A percentile compares a stretch with the other conserved stretches of the same genome.
These are phyloP conservation scores for Rubia yunnanensis DNA, from an alignment of 257 asterid species.

Conservation along the genomic window DNA sequence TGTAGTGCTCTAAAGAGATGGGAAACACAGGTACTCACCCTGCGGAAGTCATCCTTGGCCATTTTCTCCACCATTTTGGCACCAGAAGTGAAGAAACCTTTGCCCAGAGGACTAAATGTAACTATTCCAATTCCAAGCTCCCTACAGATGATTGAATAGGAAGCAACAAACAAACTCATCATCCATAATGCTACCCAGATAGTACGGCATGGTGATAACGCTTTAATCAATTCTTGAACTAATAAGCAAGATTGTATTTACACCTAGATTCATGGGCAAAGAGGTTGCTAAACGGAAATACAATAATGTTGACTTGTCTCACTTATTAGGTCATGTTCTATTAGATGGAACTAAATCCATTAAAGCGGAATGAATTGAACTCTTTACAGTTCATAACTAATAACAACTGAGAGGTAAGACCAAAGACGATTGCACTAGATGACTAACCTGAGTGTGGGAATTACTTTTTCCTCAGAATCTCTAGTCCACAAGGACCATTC, in stretches of 20 bases:
- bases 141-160: not conserved
- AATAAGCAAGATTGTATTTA: not conserved
- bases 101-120: slow-evolving; percentile 29
- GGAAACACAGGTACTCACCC: slow-evolving; percentile 12
- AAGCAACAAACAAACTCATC: not conserved
- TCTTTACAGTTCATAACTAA: not conserved
- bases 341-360: no score
- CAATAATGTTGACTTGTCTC: no score
- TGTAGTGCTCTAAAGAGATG: not conserved
- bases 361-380: not conserved
- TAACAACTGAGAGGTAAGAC: not conserved
- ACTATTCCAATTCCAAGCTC: slow-evolving; percentile 29
- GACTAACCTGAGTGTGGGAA: slow-evolving; percentile 28
- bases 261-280: not conserved
- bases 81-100: slow-evolving; percentile 28
- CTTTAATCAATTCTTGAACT: not conserved
- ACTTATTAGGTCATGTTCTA: no score
- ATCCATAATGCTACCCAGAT: not conserved
- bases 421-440: not conserved
- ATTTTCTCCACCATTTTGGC: slow-evolving; percentile 16
- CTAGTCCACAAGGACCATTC: slow-evolving; percentile 37
- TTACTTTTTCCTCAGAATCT: slow-evolving; percentile 25
- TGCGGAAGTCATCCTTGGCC: slow-evolving; percentile 20
- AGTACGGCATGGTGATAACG: no score
- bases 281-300: no score